Evolutionary conservation across 768 basidiomycete genomes (phyloP), one percentile per base, ranked within the genome.

Genomic region (Tylopilus subfusipes): DNA sequence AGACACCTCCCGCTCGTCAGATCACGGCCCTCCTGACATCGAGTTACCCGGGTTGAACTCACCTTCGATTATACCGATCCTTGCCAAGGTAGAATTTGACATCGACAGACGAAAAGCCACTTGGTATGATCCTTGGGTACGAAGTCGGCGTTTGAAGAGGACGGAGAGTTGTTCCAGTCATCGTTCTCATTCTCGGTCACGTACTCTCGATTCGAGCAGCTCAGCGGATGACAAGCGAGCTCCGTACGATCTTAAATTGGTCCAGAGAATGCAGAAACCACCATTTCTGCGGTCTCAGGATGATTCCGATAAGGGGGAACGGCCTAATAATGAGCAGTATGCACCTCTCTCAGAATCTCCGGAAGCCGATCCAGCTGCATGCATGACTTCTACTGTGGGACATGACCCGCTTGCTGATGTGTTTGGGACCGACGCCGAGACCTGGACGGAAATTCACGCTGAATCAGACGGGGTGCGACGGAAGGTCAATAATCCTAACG

Each of bases 31-130:
- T 16, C 74, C 78, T 45, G 78, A 79, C 22, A 73, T 89, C 53
- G 78, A 84, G 50, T 77, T 90, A 11, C 85, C 88, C 5, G 89
- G 88, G 8, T 76, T 90, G 38, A 68, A 70, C 52, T 83, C 84
- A 7, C 69, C 81, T 44, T 81, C 85, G 24, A 72, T 90, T 22
- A 83, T 92, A 50, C 90, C 89, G 5, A 85, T 97, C 52, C 79
- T 98, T 27, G 95, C 93, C 46, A 95, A 95, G 70, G 84, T 98
- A 13, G 94, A 98, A 68, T 97, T 98, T 63, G 93, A 97, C 67
- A 86, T 98, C 61, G 95, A 97, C 70, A 76, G 77, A 36, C 75
- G 81, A 49, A 85, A 78, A 58, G 94, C 93, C 2, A 73, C 74
- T 4, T 97, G 94, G 94, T 94, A 86, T 58, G 85, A 85, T n/a